Percentiles rank a stretch among this genome's conserved stretches.
Conservation (phyloP, 768 basidiomycete species). For the Hypsizygus marmoreus region DNA sequence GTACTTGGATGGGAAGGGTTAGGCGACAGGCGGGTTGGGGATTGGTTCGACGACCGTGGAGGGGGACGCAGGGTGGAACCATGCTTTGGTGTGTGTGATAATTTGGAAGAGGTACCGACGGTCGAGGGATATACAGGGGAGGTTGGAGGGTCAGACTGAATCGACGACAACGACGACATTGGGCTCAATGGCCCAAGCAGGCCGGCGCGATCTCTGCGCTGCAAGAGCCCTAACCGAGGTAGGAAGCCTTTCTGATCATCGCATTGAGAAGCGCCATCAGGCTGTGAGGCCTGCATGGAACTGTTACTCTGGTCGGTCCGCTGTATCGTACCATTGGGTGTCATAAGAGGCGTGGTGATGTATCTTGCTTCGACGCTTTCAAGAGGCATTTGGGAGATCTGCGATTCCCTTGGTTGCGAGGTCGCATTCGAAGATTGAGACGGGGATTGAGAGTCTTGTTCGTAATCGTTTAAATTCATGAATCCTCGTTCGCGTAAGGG, state of each 20-base stretch:
- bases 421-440: slow-evolving; percentile 7
- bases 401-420: slow-evolving; percentile 24
- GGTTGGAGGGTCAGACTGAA: slow-evolving; percentile 15
- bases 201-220: slow-evolving; percentile 13
- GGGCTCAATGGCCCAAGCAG: slow-evolving; percentile 14
- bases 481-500: slow-evolving; percentile 25
- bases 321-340: slow-evolving; percentile 56
- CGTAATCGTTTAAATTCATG: slow-evolving; percentile 24
- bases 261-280: slow-evolving; percentile 34
- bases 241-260: slow-evolving; percentile 30
- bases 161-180: slow-evolving; percentile 20
- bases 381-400: slow-evolving; percentile 28
- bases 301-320: slow-evolving; percentile 36
- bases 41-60: slow-evolving; percentile 15
- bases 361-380: slow-evolving; percentile 42
- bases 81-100: neutral
- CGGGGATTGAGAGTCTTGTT: slow-evolving; percentile 8
- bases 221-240: no score
- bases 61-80: slow-evolving; percentile 6
- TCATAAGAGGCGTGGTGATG: slow-evolving; percentile 53
- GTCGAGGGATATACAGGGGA: slow-evolving; percentile 7
- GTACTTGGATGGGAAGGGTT: slow-evolving; percentile 16
- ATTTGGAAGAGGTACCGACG: slow-evolving; percentile 1
- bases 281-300: slow-evolving; percentile 36
- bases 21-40: slow-evolving; percentile 14